These are phyloP conservation scores for Emydomyces testavorans DNA, from an alignment of 2,329 filamentous ascomycete genomes.

Conservation along the genomic window DNA sequence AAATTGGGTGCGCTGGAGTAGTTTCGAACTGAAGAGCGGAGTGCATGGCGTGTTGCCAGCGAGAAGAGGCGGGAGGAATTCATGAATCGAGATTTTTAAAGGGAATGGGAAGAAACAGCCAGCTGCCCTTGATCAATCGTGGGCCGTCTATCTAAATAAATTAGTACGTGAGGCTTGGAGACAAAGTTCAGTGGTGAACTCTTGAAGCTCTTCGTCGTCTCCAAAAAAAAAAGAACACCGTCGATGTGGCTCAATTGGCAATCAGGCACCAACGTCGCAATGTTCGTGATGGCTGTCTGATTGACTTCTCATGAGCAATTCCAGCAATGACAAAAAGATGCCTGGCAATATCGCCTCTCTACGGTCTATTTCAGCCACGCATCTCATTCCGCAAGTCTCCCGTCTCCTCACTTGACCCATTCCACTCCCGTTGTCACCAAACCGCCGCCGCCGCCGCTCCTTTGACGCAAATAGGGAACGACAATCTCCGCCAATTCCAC, in stretches of 20 bases:
- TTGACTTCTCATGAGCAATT: neutral
- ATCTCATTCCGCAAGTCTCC: neutral
- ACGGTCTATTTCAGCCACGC: neutral
- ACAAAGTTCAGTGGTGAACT: no score
- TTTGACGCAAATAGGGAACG: neutral
- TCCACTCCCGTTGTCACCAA: neutral
- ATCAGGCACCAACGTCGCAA: no score
- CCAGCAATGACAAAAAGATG: constrained; percentile 5
- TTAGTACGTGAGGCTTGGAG: no score
- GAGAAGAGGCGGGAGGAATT: constrained; percentile 15
- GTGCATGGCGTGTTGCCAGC: constrained; percentile 8
- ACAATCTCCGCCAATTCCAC: neutral
- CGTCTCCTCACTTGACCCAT: neutral
- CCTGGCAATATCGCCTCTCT: neutral
- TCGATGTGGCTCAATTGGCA: no score
- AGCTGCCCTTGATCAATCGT: no score
- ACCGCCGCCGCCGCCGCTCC: neutral
- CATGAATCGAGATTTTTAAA: constrained; percentile 14
- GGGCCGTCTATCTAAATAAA: no score
- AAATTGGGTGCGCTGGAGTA: constrained; percentile 13
- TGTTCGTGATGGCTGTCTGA: no score
- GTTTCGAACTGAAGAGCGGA: constrained; percentile 11
- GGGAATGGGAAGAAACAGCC: no score
- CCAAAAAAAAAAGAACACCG: no score
- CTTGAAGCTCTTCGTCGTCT: no score